Percentiles rank a stretch among this genome's conserved stretches.
Conservation (phyloP, 1,139 yeast genomes). For the Geotrichum phurueaensis region DNA sequence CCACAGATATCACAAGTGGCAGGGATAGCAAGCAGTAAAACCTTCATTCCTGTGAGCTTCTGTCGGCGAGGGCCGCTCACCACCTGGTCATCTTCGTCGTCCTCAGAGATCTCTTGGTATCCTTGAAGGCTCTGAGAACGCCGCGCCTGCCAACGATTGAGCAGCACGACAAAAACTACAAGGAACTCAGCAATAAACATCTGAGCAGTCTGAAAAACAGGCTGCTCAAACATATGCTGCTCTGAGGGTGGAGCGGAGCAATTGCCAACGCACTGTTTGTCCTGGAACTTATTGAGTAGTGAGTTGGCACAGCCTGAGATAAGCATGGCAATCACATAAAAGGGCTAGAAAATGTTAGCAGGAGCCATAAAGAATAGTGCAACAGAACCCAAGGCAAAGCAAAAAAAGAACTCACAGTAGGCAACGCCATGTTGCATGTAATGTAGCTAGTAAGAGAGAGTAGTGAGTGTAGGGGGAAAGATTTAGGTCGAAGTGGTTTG, state of each 20-base stretch:
- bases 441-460: background rate
- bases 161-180: slow-evolving; percentile 42
- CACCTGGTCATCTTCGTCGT: slow-evolving; percentile 20
- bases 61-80: background rate
- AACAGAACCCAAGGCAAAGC: background rate
- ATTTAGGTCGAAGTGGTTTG: background rate
- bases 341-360: slow-evolving; percentile 10
- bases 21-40: slow-evolving; percentile 47
- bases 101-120: slow-evolving; percentile 15
- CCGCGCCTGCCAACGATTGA: background rate
- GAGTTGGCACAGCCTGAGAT: slow-evolving; percentile 72
- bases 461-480: background rate
- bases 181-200: slow-evolving; percentile 72
- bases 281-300: slow-evolving; percentile 69
- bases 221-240: slow-evolving; percentile 59
- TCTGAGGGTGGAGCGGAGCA: slow-evolving; percentile 44
- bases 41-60: background rate
- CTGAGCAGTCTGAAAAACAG: slow-evolving; percentile 72
- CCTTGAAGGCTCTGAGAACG: background rate
- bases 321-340: slow-evolving; percentile 32
- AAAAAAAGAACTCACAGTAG: background rate
- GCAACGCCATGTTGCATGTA: background rate
- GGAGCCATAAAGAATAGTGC: background rate
- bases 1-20: slow-evolving; percentile 67
- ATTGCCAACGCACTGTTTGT: slow-evolving; percentile 62